These are phyloP conservation scores for Delphinella strobiligena DNA, from an alignment of 2,329 filamentous ascomycete genomes.

Conservation along the genomic window DNA sequence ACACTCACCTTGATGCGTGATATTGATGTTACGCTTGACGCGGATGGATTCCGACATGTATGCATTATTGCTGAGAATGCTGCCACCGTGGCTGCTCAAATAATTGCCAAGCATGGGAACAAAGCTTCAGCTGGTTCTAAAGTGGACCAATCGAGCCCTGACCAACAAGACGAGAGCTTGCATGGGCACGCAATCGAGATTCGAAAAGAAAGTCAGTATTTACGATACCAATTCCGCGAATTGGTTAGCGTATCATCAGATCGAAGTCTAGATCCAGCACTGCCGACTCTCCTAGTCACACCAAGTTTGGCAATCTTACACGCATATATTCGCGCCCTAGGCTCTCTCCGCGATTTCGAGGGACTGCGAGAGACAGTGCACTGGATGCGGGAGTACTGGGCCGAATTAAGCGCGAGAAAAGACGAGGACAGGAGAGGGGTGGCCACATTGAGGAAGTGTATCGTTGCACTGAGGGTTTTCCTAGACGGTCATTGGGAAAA, in stretches of 20 bases:
- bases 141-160: neutral
- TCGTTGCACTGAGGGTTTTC: slow-evolving; percentile 30
- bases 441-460: slow-evolving; percentile 21
- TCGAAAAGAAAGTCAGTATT: neutral
- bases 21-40: slow-evolving; percentile 23
- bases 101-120: neutral
- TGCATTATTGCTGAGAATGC: slow-evolving; percentile 22
- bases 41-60: slow-evolving; percentile 15
- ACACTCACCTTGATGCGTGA: slow-evolving; percentile 19
- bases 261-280: neutral
- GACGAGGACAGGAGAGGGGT: slow-evolving; percentile 19
- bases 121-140: neutral
- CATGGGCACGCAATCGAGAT: neutral
- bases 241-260: slow-evolving; percentile 7
- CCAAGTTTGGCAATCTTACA: slow-evolving; percentile 40
- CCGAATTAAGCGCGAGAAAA: slow-evolving; percentile 16
- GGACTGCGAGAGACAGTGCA: slow-evolving; percentile 45
- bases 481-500: slow-evolving; percentile 23
- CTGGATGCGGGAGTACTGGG: slow-evolving; percentile 47
- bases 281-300: slow-evolving; percentile 27
- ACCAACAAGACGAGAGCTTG: neutral
- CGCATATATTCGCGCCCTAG: slow-evolving; percentile 52
- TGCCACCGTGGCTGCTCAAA: slow-evolving; percentile 13
- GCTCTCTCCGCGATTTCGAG: slow-evolving; percentile 45
- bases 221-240: slow-evolving; percentile 7